Evolutionary conservation across 208 protist species (phyloP).

Genomic region (Trypanosoma conorhini): DNA sequence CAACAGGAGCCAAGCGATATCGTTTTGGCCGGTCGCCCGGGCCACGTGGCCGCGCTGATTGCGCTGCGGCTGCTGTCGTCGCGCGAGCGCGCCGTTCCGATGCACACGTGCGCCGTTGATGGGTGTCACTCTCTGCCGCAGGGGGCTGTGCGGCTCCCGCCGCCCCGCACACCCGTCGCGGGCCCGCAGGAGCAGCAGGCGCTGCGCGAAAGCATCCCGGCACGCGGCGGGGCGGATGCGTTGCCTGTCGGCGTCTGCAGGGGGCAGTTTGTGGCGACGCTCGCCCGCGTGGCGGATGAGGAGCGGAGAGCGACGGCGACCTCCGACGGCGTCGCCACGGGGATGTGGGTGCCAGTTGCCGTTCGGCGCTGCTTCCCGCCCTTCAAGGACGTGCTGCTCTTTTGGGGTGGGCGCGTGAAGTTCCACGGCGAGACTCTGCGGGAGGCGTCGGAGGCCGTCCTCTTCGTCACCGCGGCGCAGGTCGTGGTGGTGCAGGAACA

Average conservation of each 20-base stretch:
- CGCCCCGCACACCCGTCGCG: not conserved
- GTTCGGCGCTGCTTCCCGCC: conserved; percentile 5
- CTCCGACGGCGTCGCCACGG: not conserved
- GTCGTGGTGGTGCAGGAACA: conserved; percentile 10
- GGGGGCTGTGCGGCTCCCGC: not conserved
- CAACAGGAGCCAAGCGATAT: conserved; percentile 1
- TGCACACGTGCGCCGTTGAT: not conserved
- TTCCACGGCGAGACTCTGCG: not conserved
- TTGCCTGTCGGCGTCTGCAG: not conserved
- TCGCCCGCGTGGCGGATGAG: conserved; percentile 6
- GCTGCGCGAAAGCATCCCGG: conserved; percentile 14
- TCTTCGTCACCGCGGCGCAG: conserved; percentile 11
- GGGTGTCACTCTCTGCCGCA: not conserved
- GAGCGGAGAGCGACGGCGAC: not conserved
- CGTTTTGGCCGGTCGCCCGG: not conserved
- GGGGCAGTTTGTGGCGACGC: not conserved
- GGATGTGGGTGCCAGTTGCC: not conserved
- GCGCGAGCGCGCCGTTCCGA: not conserved
- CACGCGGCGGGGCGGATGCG: not conserved
- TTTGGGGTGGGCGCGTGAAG: conserved; percentile 1
- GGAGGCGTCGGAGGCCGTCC: not conserved
- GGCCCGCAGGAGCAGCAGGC: not conserved
- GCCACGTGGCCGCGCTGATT: conserved; percentile 3
- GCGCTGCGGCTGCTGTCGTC: not conserved
- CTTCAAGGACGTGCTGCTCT: conserved; percentile 18